phyloP scores from a whole-genome alignment of 2,329 filamentous ascomycete genomes.

The Aspergillus texensis region DNA sequence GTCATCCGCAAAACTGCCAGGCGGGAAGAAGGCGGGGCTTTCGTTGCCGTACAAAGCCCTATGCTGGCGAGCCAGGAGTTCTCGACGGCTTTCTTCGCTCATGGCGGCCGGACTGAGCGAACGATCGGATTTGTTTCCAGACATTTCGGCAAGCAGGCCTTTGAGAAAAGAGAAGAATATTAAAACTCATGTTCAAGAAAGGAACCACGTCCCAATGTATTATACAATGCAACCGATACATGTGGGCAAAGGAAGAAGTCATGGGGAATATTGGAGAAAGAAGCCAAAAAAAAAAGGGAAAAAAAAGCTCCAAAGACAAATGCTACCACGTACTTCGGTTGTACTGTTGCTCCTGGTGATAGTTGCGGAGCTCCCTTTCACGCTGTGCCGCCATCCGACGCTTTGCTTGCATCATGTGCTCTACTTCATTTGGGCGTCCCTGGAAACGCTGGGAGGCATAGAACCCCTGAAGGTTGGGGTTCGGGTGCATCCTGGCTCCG shows the following conservation, averaged over 20 bases:
- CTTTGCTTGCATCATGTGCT: conserved; percentile 99
- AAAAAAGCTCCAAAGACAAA: conserved; percentile 32
- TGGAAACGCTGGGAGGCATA: conserved; percentile 94
- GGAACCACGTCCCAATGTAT: conserved; percentile 41
- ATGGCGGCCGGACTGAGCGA: conserved; percentile 81
- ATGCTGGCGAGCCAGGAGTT: conserved; percentile 93
- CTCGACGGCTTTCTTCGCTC: conserved; percentile 94
- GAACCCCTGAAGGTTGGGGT: conserved; percentile 85
- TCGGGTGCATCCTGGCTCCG: conserved; percentile 64
- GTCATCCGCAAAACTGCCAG: conserved; percentile 69
- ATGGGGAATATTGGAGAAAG: conserved; percentile 38
- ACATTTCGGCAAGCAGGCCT: conserved; percentile 69
- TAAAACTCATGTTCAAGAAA: conserved; percentile 45
- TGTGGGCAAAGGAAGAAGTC: conserved; percentile 35
- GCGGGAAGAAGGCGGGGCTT: conserved; percentile 67
- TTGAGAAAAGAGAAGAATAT: conserved; percentile 43
- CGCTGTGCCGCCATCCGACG: conserved; percentile 98
- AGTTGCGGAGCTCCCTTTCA: conserved; percentile 98
- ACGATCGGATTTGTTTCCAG: conserved; percentile 78
- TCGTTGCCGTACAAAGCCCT: conserved; percentile 86
- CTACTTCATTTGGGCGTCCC: conserved; percentile 84
- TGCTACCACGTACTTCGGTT: conserved; percentile 79
- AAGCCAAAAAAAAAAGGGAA: conserved; percentile 31
- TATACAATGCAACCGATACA: conserved; percentile 49
- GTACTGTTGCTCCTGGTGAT: conserved; percentile 99